These are phyloP conservation scores for Ormosia emarginata DNA, from an alignment of 306 rosid species.

Conservation along the genomic window DNA sequence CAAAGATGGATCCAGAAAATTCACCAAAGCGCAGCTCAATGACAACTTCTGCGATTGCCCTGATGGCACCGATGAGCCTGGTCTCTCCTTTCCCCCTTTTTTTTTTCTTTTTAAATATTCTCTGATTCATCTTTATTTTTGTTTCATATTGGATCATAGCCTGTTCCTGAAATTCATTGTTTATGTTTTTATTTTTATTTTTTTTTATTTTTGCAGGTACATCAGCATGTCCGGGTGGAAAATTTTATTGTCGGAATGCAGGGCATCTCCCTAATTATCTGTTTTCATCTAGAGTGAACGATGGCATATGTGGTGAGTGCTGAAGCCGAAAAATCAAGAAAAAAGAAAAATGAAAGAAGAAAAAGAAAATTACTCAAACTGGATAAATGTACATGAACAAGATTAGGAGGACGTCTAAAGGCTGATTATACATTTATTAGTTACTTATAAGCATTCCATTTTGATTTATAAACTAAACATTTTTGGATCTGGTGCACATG, in stretches of 20 bases:
- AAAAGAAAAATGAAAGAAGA: background rate
- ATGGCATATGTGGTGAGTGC: conserved; percentile 88
- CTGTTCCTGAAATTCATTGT: background rate
- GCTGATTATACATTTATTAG: background rate
- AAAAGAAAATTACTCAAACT: background rate
- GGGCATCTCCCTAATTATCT: conserved; percentile 60
- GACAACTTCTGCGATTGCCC: conserved; percentile 92
- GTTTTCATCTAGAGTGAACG: conserved; percentile 90
- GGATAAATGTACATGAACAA: background rate
- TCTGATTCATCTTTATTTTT: background rate
- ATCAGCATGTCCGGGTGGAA: conserved; percentile 87
- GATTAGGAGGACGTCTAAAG: conserved; percentile 12
- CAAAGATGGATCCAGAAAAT: conserved; percentile 78
- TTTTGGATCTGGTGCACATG: background rate
- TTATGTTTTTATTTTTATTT: no score
- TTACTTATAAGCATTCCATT: background rate
- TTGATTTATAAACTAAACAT: background rate
- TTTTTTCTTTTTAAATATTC: background rate
- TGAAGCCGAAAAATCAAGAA: background rate
- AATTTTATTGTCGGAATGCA: conserved; percentile 69
- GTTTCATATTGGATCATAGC: background rate
- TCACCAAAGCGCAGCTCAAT: conserved; percentile 75
- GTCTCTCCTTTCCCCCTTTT: conserved; percentile 26
- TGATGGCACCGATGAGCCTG: conserved; percentile 98
- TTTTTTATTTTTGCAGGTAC: conserved; percentile 56